Evolutionary conservation across 2,329 filamentous ascomycete genomes (phyloP), one percentile per base, ranked within the genome.

Genomic region (Fusarium camptoceras): DNA sequence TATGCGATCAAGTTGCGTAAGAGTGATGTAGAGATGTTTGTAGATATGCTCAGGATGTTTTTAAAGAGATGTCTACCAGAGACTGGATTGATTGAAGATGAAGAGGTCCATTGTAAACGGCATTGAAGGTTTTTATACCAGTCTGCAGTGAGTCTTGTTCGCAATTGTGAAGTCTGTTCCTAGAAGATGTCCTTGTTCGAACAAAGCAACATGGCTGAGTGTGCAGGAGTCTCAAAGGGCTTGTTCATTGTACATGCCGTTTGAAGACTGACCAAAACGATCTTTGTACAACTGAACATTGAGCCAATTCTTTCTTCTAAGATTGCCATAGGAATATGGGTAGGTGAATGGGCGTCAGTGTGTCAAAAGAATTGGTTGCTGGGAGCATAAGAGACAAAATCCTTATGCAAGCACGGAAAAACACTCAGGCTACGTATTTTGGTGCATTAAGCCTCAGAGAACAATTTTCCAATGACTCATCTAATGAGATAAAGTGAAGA

Each of bases 201-300:
- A 66, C 48, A 66, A 66, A 66, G 48, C 61, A 24, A 5, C 15
- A 25, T 16, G 20, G 15, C 34, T 37, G 34, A n/a, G 34, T n/a
- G 18, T 18, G 20, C n/a, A 25, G 18, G 7, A 6, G 24, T 42
- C 8, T 42, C 14, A 53, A 53, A 53, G 49, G 10, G 18, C 24
- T 42, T 42, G 49, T 42, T 53, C 49, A 42, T 53, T 53, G 24
- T 42, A 22, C 7, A 16, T 22, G 24, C 18, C 11, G 24, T 53
- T 53, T 53, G 11, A 41, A 11, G 4, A n/a, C 34, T 53, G n/a
- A 6, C n/a, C 8, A 28, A 47, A 14, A 47, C 4, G 22, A 11
- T 28, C 48, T 25, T 25, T 50, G 5, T 22, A 27, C 20, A 18
- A 16, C n/a, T 22, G 34, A 28, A 22, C n/a, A 53, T 3, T 4